Percentiles rank a stretch among this genome's conserved stretches.
phyloP scores from a whole-genome alignment of 768 basidiomycete genomes.

The Calocybe indica region DNA sequence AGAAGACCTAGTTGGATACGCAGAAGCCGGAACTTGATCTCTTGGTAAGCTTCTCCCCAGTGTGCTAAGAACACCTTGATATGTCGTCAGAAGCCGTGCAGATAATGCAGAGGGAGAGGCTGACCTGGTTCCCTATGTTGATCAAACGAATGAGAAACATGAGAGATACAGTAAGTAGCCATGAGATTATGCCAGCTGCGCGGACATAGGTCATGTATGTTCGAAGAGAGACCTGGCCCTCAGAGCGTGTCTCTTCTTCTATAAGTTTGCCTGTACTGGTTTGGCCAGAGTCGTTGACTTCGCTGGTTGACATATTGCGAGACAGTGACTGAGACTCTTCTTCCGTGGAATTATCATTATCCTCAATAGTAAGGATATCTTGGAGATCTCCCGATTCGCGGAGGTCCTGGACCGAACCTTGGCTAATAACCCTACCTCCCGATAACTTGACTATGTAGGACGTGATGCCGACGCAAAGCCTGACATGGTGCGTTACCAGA shows the following conservation, averaged over 20 bases:
- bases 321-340: constrained; percentile 12
- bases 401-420: constrained; percentile 46
- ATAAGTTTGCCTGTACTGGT: constrained; percentile 45
- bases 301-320: neutral
- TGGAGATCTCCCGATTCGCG: constrained; percentile 35
- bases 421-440: constrained; percentile 40
- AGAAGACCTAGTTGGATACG: constrained; percentile 11
- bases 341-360: constrained; percentile 35
- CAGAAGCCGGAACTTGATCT: constrained; percentile 14
- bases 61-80: constrained; percentile 56
- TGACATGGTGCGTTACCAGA: constrained; percentile 80
- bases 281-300: neutral
- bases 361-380: constrained; percentile 30
- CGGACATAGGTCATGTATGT: constrained; percentile 62
- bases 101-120: neutral
- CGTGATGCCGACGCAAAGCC: constrained; percentile 62
- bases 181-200: constrained; percentile 51
- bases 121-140: constrained; percentile 53
- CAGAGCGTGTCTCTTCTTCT: constrained; percentile 58
- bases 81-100: neutral
- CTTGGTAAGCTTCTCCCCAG: constrained; percentile 65
- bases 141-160: constrained; percentile 51
- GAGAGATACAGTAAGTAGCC: constrained; percentile 46
- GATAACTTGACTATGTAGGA: constrained; percentile 61
- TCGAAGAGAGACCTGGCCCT: constrained; percentile 52